Evolutionary conservation across 2,329 filamentous ascomycete species (phyloP), one percentile per base, ranked within the genome.

Genomic region (Phialemoniopsis sp.): DNA sequence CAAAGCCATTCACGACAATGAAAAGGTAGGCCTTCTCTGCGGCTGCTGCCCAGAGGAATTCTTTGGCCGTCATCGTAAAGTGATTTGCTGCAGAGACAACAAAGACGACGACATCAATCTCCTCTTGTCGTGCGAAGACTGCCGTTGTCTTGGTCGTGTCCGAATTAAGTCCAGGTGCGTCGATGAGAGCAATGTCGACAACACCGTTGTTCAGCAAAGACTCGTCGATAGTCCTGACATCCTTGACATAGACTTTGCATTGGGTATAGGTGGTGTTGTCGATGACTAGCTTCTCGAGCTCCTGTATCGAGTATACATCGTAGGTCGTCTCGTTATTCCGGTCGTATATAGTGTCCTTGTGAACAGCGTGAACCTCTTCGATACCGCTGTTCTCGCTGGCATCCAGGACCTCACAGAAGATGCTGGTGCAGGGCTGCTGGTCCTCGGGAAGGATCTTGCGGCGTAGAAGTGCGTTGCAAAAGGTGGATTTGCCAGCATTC

Each of bases 11-110:
- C 49, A 98, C 93, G 13, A 98, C 93, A 62, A 98, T 95, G 62
- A 98, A 98, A 46, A 98, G 90, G 58, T 98, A 98, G 0, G 93
- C 91, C 65, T 98, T 98, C 57, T 98, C 93, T 31, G 91, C 82
- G 1, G 93, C 93, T 2, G 93, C 93, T 37, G 91, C 91, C 72
- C 87, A 87, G 46, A 98, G 95, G 56, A 98, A 98, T 54, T 98
- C 93, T 63, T 87, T 94, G n/a, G 93, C 90, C 1, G 93, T 95
- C 39, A 95, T 81, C 0, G 93, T 98, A 58, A 98, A 97, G 63
- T 98, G 93, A 50, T 98, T 98, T 18, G 91, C 89, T 3, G 93
- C 93, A 10, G 90, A 96, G 5, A 98, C 93, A 28, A 98, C 93
- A 53, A 98, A 98, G 0, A 98, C 90, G 1, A 98, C 93, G 0